Conservation (phyloP, 2,329 filamentous ascomycete genomes). For the Cryphonectria japonica region DNA sequence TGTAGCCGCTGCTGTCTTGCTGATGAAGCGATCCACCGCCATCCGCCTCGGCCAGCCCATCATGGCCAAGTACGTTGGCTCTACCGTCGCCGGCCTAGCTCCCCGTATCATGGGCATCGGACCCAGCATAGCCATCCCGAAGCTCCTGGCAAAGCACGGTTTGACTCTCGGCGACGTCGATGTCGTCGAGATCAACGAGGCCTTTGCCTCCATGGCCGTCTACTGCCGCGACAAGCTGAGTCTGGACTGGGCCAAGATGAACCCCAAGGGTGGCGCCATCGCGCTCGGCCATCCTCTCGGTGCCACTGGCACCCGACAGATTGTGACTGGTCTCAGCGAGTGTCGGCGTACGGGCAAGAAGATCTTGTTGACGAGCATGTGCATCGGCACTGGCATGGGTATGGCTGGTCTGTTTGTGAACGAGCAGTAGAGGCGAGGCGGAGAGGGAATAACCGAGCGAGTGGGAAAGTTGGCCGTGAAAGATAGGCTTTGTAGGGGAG, state of each 20-base stretch:
- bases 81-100: constrained; percentile 86
- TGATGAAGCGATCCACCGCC: constrained; percentile 94
- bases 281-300: constrained; percentile 84
- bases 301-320: constrained; percentile 76
- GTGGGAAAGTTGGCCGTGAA: not conserved
- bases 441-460: not conserved
- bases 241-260: constrained; percentile 77
- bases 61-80: constrained; percentile 90
- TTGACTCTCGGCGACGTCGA: constrained; percentile 82
- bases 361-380: constrained; percentile 92
- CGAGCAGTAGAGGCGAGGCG: constrained; percentile 35
- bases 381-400: constrained; percentile 67
- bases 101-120: constrained; percentile 97
- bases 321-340: constrained; percentile 89
- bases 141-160: constrained; percentile 81
- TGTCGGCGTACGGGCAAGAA: constrained; percentile 84
- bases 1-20: constrained; percentile 76
- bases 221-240: constrained; percentile 80
- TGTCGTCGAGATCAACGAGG: constrained; percentile 93
- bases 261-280: constrained; percentile 80
- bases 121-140: constrained; percentile 73
- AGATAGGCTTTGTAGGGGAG: not conserved
- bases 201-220: constrained; percentile 96
- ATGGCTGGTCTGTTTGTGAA: constrained; percentile 30
- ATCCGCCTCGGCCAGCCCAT: constrained; percentile 87